These are phyloP conservation scores for Fusarium veterinarium DNA, from an alignment of 2,329 filamentous ascomycete genomes.

Conservation along the genomic window DNA sequence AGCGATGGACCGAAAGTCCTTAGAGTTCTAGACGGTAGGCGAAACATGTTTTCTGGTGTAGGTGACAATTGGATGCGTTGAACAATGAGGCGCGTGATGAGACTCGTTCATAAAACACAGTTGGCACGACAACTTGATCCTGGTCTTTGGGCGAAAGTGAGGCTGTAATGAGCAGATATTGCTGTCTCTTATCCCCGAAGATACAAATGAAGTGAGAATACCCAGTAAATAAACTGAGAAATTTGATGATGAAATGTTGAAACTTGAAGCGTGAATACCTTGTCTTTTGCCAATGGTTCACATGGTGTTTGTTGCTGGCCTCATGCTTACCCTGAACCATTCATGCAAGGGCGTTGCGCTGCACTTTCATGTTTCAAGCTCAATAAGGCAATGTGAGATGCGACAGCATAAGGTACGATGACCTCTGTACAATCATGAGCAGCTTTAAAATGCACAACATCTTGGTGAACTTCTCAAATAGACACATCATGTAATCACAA, in stretches of 20 bases:
- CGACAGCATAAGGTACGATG: not conserved
- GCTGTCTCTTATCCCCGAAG: rapidly evolving
- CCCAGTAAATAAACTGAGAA: too few relatives aligned
- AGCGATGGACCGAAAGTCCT: not conserved
- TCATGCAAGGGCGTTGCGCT: not conserved
- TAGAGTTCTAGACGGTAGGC: not conserved
- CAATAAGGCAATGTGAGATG: not conserved
- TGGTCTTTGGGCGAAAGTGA: not conserved
- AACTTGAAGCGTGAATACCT: not conserved
- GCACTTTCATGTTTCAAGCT: not conserved
- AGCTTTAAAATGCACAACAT: not conserved
- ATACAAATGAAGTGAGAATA: not conserved
- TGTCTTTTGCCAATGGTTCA: not conserved
- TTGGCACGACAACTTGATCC: conserved; percentile 4
- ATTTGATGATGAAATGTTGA: not conserved
- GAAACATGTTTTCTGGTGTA: conserved; percentile 28
- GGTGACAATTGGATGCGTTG: not conserved
- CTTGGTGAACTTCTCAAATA: not conserved
- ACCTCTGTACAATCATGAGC: not conserved
- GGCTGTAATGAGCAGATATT: not conserved
- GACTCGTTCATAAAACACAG: not conserved
- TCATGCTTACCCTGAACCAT: not conserved
- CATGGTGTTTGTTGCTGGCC: not conserved
- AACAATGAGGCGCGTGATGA: not conserved
- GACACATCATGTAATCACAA: not conserved